Evolutionary conservation across 768 basidiomycete species (phyloP).

Genomic region (Lactarius vividus): DNA sequence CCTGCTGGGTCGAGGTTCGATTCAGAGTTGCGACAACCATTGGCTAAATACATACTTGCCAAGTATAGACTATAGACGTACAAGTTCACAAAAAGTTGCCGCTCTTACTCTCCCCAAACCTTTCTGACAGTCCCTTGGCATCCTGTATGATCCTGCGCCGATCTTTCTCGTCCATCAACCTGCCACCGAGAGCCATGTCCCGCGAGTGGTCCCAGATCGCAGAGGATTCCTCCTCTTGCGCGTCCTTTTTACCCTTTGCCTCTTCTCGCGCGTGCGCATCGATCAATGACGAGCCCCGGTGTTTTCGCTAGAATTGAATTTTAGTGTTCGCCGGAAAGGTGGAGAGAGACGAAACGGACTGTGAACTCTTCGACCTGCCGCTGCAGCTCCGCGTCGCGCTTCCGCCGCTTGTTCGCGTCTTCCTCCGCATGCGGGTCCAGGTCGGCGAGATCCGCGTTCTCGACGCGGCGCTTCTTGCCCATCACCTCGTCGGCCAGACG

Average conservation of each 20-base stretch:
- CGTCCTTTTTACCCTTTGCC: slow-evolving; percentile 42
- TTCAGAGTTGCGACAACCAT: background rate
- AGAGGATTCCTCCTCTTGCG: slow-evolving; percentile 53
- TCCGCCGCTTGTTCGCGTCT: slow-evolving; percentile 53
- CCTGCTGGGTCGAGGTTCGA: background rate
- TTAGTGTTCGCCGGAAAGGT: background rate
- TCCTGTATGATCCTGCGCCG: slow-evolving; percentile 77
- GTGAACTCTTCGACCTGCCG: slow-evolving; percentile 78
- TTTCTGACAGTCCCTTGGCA: slow-evolving; percentile 74
- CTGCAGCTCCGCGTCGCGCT: slow-evolving; percentile 66
- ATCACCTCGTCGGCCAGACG: slow-evolving; percentile 90
- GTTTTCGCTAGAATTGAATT: slow-evolving; percentile 29
- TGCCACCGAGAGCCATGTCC: slow-evolving; percentile 85
- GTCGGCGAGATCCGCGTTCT: slow-evolving; percentile 51
- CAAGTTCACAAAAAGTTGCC: slow-evolving; percentile 55
- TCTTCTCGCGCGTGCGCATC: slow-evolving; percentile 44
- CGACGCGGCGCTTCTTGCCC: slow-evolving; percentile 81
- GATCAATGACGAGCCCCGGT: slow-evolving; percentile 31
- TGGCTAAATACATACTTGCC: background rate
- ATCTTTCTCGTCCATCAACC: slow-evolving; percentile 86
- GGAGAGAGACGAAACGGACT: slow-evolving; percentile 40
- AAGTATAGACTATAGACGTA: background rate
- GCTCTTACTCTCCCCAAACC: slow-evolving; percentile 73
- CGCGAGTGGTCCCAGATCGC: slow-evolving; percentile 90
- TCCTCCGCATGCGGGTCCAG: slow-evolving; percentile 41